Base-by-base conservation (phyloP, 2,329 filamentous ascomycete species). In the Bretziella fagacearum region DNA sequence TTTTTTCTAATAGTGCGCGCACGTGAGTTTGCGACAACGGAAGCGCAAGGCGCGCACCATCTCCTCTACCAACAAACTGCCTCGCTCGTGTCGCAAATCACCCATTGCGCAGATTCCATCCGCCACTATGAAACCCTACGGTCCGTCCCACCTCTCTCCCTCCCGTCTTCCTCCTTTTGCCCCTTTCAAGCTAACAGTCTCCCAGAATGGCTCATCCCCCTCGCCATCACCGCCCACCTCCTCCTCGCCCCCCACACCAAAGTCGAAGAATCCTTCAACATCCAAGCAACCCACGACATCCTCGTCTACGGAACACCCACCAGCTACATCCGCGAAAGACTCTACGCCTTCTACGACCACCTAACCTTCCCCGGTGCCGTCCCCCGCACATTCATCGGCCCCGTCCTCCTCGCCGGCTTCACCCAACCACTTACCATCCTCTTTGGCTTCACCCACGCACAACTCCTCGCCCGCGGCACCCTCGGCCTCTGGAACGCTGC, bases 211-310 rank as follows among this genome's bases (percentile, higher is more conserved):
- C 62, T 78, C 43, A 66, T 86, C 49, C 81, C 83, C 1, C 60
- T 68, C 2, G 59, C 79, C 27, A 68, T 84, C 55, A 60, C 82
- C 50, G 47, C 81, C 47, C 84, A 94, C 61, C 74, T 93, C 47
- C 57, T 77, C 52, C 60, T 77, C 20, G 77, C 87, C 8, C 91
- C 91, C 1, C 89, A 93, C 65, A 95, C 87, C 49, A 98, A 98
- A 62, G 91, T 98, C 51, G 91, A 98, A 62, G 91, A 98, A 63
- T 96, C 89, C 0, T 96, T 98, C 73, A 94, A 94, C 61, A 77
- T 96, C 50, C 91, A 98, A 62, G 91, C 91, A 4, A 74, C 79
- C 2, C 91, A 96, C 62, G 91, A 98, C 60, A 81, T 98, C 29
- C 62, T 94, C 51, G 72, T 74, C 30, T 85, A 91, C 59, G 86